Evolutionary conservation across 176 grass and related monocot species (phyloP).

Genomic region (Chrysopogon serrulatus): DNA sequence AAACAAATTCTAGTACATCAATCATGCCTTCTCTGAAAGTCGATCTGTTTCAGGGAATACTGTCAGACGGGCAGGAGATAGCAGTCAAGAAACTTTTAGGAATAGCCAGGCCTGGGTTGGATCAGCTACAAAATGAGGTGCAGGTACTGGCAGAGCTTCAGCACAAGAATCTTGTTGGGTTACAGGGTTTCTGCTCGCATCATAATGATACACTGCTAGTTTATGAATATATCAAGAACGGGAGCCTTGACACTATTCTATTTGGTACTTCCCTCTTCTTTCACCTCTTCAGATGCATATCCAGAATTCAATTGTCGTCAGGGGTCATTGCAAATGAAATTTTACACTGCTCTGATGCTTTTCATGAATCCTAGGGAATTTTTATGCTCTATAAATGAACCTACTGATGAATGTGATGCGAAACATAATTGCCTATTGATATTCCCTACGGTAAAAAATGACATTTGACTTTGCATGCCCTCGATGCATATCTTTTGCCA

Average conservation of each 20-base stretch:
- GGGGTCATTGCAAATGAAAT: not conserved
- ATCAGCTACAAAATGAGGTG: slow-evolving; percentile 45
- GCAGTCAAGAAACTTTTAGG: slow-evolving; percentile 44
- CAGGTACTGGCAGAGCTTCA: slow-evolving; percentile 35
- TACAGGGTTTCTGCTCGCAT: slow-evolving; percentile 39
- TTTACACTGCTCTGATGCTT: not conserved
- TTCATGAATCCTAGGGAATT: not conserved
- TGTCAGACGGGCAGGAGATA: slow-evolving; percentile 31
- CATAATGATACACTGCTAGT: slow-evolving; percentile 30
- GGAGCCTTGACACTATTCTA: slow-evolving; percentile 38
- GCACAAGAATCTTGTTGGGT: slow-evolving; percentile 52
- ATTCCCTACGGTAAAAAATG: not conserved
- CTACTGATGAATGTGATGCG: not conserved
- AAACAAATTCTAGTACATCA: not conserved
- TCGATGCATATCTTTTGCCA: not conserved
- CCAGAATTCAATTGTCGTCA: not conserved
- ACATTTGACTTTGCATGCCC: not conserved
- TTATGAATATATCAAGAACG: slow-evolving; percentile 28
- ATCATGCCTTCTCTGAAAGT: not conserved
- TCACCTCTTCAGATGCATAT: not conserved
- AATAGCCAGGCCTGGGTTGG: slow-evolving; percentile 6
- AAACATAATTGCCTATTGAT: not conserved
- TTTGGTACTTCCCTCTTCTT: slow-evolving; percentile 27
- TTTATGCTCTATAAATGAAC: not conserved
- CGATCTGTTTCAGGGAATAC: slow-evolving; percentile 27